A percentile compares a stretch with the other conserved stretches of the same genome.
Conservation (phyloP, 1,284 basidiomycete species). For the Trametes polyzona region DNA sequence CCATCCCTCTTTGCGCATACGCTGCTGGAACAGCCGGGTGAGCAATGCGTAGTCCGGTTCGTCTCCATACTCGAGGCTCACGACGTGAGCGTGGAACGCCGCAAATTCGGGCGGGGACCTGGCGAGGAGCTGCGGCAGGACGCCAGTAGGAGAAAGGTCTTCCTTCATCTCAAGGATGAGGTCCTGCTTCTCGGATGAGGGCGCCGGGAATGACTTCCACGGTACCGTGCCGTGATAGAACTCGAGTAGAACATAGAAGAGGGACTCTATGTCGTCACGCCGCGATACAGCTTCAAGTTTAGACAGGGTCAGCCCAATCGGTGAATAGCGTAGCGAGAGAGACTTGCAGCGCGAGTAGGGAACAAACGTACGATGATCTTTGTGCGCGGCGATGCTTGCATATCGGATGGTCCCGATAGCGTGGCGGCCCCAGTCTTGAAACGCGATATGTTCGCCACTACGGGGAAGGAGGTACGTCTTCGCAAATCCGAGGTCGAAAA, state of each 20-base stretch:
- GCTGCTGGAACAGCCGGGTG: too few relatives aligned
- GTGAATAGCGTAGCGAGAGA: not conserved
- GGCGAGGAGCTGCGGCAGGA: too few relatives aligned
- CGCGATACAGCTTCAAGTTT: constrained; percentile 13
- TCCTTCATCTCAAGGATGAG: constrained; percentile 21
- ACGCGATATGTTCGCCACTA: constrained; percentile 20
- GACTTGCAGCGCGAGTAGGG: too few relatives aligned
- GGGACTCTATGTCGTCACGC: constrained; percentile 26
- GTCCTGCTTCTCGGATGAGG: not conserved
- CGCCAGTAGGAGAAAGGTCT: too few relatives aligned
- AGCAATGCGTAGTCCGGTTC: too few relatives aligned
- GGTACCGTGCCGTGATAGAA: constrained; percentile 24
- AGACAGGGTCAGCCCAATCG: too few relatives aligned
- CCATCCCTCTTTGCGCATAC: too few relatives aligned
- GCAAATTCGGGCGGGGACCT: too few relatives aligned
- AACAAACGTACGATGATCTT: constrained; percentile 5
- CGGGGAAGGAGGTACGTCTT: constrained; percentile 15
- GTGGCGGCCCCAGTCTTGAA: constrained; percentile 4
- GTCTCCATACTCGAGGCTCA: too few relatives aligned
- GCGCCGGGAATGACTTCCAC: constrained; percentile 18
- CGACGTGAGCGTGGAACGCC: too few relatives aligned
- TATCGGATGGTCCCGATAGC: constrained; percentile 15
- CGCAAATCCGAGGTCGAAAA: constrained; percentile 23
- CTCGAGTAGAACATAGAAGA: constrained; percentile 19
- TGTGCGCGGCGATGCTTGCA: constrained; percentile 15